Evolutionary conservation across 2,329 filamentous ascomycete genomes (phyloP).

Genomic region (Claviceps sorghi): DNA sequence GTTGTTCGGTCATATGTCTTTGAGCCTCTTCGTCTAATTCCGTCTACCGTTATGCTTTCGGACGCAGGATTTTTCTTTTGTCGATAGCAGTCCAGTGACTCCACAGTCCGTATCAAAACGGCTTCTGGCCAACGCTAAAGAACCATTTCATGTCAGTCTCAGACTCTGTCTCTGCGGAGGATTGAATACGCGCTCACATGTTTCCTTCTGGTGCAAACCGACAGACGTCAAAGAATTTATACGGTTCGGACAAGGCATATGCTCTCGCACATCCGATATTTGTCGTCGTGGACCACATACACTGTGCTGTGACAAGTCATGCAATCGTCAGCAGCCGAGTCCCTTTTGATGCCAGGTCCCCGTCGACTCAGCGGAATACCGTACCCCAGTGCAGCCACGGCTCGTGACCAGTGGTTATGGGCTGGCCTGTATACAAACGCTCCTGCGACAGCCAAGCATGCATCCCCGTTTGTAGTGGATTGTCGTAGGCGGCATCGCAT

Average conservation of each 20-base stretch:
- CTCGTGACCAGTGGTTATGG: constrained; percentile 18
- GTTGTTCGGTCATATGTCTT: constrained; percentile 12
- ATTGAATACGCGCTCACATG: constrained; percentile 14
- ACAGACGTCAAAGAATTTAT: constrained; percentile 20
- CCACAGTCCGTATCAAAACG: constrained; percentile 6
- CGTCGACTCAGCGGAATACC: background rate
- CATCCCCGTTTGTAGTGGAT: constrained; percentile 16
- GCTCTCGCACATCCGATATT: constrained; percentile 21
- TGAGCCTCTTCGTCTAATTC: background rate
- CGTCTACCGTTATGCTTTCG: background rate
- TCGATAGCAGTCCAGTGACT: background rate
- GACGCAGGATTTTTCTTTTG: background rate
- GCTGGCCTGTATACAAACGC: constrained; percentile 15
- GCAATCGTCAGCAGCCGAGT: background rate
- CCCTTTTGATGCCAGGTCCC: too few species aligned
- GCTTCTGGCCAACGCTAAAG: constrained; percentile 16
- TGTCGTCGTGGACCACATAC: constrained; percentile 20
- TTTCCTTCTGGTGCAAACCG: constrained; percentile 22
- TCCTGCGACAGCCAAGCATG: constrained; percentile 19
- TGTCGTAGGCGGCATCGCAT: constrained; percentile 16
- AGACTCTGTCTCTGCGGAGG: background rate
- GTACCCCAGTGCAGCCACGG: constrained; percentile 24
- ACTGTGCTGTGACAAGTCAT: constrained; percentile 15
- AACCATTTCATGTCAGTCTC: background rate
- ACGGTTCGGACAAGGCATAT: constrained; percentile 17